These are phyloP conservation scores for Solanum chilense DNA, from an alignment of 257 asterid species.

Conservation along the genomic window DNA sequence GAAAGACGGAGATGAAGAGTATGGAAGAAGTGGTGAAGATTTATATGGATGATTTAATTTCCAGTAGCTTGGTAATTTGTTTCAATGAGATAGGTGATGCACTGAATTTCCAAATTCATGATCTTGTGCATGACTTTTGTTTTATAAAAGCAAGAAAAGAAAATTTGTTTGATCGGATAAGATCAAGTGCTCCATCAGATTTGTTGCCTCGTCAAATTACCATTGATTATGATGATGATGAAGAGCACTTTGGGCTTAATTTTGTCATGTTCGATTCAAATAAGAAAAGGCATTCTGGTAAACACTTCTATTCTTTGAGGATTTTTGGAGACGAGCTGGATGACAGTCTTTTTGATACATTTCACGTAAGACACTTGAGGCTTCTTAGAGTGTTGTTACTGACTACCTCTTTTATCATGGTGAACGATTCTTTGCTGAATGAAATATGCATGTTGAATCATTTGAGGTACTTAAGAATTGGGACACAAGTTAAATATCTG, in stretches of 20 bases:
- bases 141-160: constrained; percentile 7
- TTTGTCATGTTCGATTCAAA: not conserved
- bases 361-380: not conserved
- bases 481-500: not conserved
- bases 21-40: not conserved
- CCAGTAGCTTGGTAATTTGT: constrained; percentile 8
- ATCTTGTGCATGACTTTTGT: constrained; percentile 9
- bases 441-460: not conserved
- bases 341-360: not conserved
- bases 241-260: not conserved
- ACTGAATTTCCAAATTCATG: constrained; percentile 2
- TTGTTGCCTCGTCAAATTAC: not conserved
- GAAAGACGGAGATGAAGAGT: not conserved
- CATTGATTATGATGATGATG: fast-evolving
- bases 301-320: not conserved
- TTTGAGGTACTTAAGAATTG: not conserved
- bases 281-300: not conserved
- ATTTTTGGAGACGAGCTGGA: not conserved
- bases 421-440: not conserved
- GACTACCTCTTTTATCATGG: not conserved
- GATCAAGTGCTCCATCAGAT: not conserved
- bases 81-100: not conserved
- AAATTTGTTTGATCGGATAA: not conserved
- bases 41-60: constrained; percentile 8
- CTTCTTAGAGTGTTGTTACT: constrained; percentile 6